A percentile compares a stretch with the other conserved stretches of the same genome.
Conservation (phyloP, 2,329 filamentous ascomycete species). For the Cladosporium austrohemisphaericum region DNA sequence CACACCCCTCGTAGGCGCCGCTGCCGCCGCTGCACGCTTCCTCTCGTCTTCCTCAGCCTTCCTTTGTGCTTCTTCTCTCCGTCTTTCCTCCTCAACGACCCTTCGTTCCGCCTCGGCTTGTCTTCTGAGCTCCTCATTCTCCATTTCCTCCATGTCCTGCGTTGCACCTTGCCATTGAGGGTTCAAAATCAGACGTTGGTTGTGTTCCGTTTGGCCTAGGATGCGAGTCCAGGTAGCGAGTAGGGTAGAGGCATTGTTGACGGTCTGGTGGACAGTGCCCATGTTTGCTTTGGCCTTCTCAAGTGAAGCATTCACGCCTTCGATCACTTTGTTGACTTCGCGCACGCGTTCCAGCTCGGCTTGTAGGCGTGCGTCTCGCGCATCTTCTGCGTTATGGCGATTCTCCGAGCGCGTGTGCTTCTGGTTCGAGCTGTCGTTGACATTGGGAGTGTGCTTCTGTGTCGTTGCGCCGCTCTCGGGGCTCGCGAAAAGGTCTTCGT, state of each 20-base stretch:
- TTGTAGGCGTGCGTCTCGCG: slow-evolving; percentile 68
- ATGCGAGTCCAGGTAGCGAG: slow-evolving; percentile 96
- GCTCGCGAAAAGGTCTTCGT: slow-evolving; percentile 56
- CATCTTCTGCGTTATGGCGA: slow-evolving; percentile 57
- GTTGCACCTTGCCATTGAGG: slow-evolving; percentile 85
- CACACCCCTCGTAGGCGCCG: slow-evolving; percentile 32
- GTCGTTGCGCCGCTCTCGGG: slow-evolving; percentile 42
- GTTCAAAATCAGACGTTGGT: slow-evolving; percentile 85
- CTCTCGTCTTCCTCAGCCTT: slow-evolving; percentile 53
- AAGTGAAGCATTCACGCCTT: slow-evolving; percentile 69
- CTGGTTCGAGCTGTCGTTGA: slow-evolving; percentile 39
- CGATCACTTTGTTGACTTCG: slow-evolving; percentile 83
- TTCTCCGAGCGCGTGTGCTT: slow-evolving; percentile 26
- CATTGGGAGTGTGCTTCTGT: slow-evolving; percentile 27
- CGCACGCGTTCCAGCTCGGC: slow-evolving; percentile 79
- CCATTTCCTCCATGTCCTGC: slow-evolving; percentile 79
- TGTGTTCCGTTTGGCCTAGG: slow-evolving; percentile 94
- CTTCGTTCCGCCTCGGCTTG: slow-evolving; percentile 75
- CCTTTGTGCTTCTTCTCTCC: slow-evolving; percentile 50
- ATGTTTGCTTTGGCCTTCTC: slow-evolving; percentile 73
- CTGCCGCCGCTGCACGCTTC: slow-evolving; percentile 52
- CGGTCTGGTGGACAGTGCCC: slow-evolving; percentile 79
- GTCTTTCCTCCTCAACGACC: slow-evolving; percentile 71
- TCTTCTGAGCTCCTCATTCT: slow-evolving; percentile 70
- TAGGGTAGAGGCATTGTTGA: slow-evolving; percentile 80